A percentile compares a stretch with the other conserved stretches of the same genome.
Evolutionary conservation across 2,329 filamentous ascomycete genomes (phyloP).

Genomic region (Lecanicillium sp.): DNA sequence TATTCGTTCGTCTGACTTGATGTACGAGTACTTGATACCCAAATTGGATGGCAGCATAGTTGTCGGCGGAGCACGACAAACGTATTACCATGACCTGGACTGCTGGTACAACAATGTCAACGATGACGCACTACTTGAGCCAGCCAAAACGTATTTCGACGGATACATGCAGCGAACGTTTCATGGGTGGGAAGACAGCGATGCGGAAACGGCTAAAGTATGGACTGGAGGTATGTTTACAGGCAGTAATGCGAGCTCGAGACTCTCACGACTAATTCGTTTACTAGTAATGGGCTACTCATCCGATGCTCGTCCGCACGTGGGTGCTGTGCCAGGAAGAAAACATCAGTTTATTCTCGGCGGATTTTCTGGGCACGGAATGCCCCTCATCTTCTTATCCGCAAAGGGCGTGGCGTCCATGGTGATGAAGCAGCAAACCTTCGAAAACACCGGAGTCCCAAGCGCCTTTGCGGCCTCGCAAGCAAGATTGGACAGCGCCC

Average conservation of each 20-base stretch:
- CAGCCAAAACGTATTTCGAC: constrained; percentile 32
- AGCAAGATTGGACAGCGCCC: too few relatives aligned
- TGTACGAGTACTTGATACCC: constrained; percentile 30
- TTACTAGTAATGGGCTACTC: constrained; percentile 34
- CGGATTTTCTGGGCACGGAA: constrained; percentile 44
- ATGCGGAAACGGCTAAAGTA: constrained; percentile 24
- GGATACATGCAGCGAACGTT: constrained; percentile 38
- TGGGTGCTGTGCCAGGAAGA: constrained; percentile 25
- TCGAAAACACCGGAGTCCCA: constrained; percentile 29
- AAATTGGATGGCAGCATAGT: constrained; percentile 32
- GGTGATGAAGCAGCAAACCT: constrained; percentile 21
- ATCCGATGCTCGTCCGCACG: not conserved
- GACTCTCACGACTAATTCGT: too few relatives aligned
- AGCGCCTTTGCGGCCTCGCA: too few relatives aligned
- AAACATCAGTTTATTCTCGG: constrained; percentile 34
- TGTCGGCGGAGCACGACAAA: constrained; percentile 31
- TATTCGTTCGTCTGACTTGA: constrained; percentile 12
- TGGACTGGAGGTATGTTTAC: constrained; percentile 33
- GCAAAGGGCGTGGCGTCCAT: constrained; percentile 33
- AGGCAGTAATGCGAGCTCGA: too few relatives aligned
- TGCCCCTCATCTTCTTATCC: constrained; percentile 35
- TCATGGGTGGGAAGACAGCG: constrained; percentile 36
- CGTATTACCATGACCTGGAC: constrained; percentile 21
- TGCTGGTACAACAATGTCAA: constrained; percentile 36
- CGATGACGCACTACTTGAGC: constrained; percentile 30